These are phyloP conservation scores for Kwoniella bestiolae DNA, from an alignment of 768 basidiomycete genomes.

Conservation along the genomic window DNA sequence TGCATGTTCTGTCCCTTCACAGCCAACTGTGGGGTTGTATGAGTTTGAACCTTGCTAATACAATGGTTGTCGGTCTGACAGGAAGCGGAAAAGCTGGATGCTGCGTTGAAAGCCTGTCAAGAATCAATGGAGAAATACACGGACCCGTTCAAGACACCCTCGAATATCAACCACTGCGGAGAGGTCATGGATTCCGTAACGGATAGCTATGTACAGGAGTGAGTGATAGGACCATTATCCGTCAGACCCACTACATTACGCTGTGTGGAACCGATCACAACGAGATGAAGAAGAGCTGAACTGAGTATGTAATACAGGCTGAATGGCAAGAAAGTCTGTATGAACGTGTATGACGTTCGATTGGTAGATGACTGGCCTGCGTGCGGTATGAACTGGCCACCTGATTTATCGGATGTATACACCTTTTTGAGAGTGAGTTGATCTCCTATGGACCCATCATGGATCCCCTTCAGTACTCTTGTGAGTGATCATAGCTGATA, in stretches of 20 bases:
- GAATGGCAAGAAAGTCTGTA: conserved; percentile 73
- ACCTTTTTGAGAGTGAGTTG: conserved; percentile 80
- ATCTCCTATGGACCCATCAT: too few relatives aligned
- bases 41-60: too few relatives aligned
- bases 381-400: conserved; percentile 98
- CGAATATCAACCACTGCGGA: conserved; percentile 67
- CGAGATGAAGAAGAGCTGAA: background rate
- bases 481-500: background rate
- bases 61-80: conserved; percentile 53
- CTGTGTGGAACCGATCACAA: too few relatives aligned
- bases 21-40: too few relatives aligned
- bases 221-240: too few relatives aligned
- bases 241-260: background rate
- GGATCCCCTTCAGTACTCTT: too few relatives aligned
- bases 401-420: conserved; percentile 75
- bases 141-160: conserved; percentile 56
- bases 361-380: conserved; percentile 80
- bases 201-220: conserved; percentile 58
- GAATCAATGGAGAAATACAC: conserved; percentile 56
- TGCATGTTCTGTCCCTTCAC: background rate
- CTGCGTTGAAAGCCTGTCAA: conserved; percentile 67
- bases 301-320: conserved; percentile 60
- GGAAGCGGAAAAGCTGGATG: conserved; percentile 68
- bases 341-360: conserved; percentile 95
- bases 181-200: conserved; percentile 62